Base-by-base conservation (phyloP, 495 filamentous ascomycete species). In the Xylaria cubensis region DNA sequence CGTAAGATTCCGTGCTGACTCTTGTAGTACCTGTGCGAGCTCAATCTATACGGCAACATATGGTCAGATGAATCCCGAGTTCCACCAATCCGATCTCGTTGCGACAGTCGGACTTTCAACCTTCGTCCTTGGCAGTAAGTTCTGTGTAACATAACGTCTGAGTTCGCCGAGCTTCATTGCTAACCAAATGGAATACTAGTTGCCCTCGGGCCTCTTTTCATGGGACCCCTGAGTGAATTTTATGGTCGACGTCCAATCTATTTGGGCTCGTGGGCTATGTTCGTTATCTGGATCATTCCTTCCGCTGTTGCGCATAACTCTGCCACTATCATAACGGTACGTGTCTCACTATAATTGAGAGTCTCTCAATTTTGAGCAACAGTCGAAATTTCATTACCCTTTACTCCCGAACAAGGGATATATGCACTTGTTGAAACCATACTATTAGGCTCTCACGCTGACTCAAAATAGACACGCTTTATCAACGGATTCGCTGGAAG, bases 21-120 rank as follows among this genome's bases (percentile, higher is more conserved):
- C 66, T 9, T 67, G 15, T 77, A 95, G 93, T 63, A 98, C 95
- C 7, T 95, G 93, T 79, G 88, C 93, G 2, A 95, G 92, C 26
- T 95, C 94, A 1, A 90, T 97, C 76, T 98, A 99, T 77, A 95
- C 94, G 3, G 88, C 88, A 10, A 97, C 92, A 0, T 98, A 98
- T 80, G 77, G 48, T n/a, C 94, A 97, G 79, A 86, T 97, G 76
- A 91, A 89, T 66, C 79, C 80, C n/a, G 92, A 97, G 59, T 97
- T 97, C 75, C 77, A 86, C 61, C 86, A 87, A 70, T 90, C 91
- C 0, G 87, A 88, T 56, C 80, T 92, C 48, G 86, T 97, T 34
- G 92, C 93, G 12, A 94, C 93, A 6, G 76, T 97, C 17, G 95
- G 95, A 2, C 77, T 98, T 70, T 94, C 93, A 0, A 84, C 91